Percentiles rank a stretch among this genome's conserved stretches.
These are phyloP conservation scores for Theobroma cacao DNA, from an alignment of 345 rosid genomes.

Conservation along the genomic window DNA sequence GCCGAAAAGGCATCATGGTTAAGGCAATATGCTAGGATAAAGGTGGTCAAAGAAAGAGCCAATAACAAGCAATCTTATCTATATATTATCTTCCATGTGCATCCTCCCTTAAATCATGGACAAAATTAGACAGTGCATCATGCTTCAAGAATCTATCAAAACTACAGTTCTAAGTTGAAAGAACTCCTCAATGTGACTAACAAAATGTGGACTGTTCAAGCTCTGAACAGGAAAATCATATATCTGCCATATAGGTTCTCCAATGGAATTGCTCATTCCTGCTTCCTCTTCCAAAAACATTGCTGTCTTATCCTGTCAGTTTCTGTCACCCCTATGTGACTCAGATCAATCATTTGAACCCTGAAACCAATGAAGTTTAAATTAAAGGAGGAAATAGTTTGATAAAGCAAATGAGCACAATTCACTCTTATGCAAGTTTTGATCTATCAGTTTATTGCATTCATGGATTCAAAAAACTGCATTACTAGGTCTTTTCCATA, in stretches of 20 bases:
- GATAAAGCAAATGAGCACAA: neutral
- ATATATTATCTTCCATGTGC: neutral
- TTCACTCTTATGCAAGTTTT: neutral
- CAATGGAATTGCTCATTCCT: neutral
- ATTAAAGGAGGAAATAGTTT: neutral
- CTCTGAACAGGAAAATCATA: neutral
- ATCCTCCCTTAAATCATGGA: neutral
- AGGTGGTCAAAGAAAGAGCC: neutral
- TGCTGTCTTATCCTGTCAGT: neutral
- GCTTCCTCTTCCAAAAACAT: neutral
- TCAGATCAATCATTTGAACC: neutral
- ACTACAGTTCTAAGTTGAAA: neutral
- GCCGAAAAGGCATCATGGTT: neutral
- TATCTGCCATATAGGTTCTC: neutral
- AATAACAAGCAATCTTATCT: neutral
- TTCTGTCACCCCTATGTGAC: neutral
- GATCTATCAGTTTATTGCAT: neutral
- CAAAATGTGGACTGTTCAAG: neutral
- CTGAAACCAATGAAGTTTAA: slow-evolving; percentile 10
- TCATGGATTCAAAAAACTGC: neutral
- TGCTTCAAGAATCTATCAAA: neutral
- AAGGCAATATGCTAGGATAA: neutral
- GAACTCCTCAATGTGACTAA: neutral
- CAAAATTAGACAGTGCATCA: neutral
- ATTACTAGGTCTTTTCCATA: neutral